A percentile compares a stretch with the other conserved stretches of the same genome.
Evolutionary conservation across 192 early-diverging fungal genomes (phyloP).

Genomic region (Spinellus fusiger): DNA sequence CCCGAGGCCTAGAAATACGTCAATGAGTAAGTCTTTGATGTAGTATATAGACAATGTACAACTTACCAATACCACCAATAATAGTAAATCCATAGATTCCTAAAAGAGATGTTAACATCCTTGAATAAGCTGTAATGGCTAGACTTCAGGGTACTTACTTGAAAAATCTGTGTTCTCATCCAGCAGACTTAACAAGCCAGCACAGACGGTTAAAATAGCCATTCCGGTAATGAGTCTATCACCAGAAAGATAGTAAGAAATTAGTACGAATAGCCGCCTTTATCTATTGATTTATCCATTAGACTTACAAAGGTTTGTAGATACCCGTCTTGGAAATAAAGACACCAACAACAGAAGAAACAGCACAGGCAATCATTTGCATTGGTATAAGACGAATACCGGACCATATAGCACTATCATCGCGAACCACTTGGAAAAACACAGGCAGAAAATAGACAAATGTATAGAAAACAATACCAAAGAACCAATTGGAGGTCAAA

Average conservation of each 20-base stretch:
- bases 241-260: background rate
- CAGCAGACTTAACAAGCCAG: constrained; percentile 59
- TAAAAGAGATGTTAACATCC: background rate
- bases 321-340: constrained; percentile 15
- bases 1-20: constrained; percentile 12
- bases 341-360: constrained; percentile 16
- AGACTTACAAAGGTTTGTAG: constrained; percentile 20
- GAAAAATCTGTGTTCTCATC: constrained; percentile 26
- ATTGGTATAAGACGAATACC: constrained; percentile 37
- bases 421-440: constrained; percentile 56
- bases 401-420: constrained; percentile 42
- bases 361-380: constrained; percentile 20
- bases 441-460: constrained; percentile 34
- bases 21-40: background rate
- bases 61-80: constrained; percentile 15
- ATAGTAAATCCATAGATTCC: constrained; percentile 22
- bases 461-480: constrained; percentile 30
- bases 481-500: constrained; percentile 27
- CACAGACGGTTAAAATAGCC: constrained; percentile 53
- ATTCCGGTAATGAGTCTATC: constrained; percentile 46
- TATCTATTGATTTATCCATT: background rate
- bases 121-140: background rate
- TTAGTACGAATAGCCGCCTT: background rate
- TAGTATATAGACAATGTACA: background rate
- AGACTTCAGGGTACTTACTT: background rate